These are phyloP conservation scores for Kondoa malvinella DNA, from an alignment of 768 basidiomycete genomes.

Conservation along the genomic window DNA sequence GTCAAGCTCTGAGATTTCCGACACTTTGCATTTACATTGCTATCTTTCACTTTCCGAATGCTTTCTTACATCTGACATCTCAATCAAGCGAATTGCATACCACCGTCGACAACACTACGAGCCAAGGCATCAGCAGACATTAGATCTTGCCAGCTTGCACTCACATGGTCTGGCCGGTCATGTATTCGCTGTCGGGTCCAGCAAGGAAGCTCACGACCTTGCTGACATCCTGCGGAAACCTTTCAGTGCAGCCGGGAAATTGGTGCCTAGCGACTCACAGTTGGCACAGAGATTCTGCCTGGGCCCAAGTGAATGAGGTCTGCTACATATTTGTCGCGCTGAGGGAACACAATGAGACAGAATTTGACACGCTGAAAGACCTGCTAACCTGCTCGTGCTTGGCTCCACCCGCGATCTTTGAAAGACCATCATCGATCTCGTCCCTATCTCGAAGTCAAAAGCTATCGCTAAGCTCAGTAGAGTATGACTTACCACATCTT, in stretches of 20 bases:
- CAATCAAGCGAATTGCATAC: background rate
- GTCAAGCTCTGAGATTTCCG: no score
- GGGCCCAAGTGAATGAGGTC: background rate
- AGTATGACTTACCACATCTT: background rate
- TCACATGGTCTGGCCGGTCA: slow-evolving; percentile 13
- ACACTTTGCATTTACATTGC: background rate
- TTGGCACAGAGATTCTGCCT: background rate
- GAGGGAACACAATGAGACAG: no score
- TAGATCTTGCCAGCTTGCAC: background rate
- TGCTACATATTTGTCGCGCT: background rate
- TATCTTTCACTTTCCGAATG: background rate
- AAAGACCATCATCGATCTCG: background rate
- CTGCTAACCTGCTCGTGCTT: background rate
- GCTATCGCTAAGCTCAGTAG: background rate
- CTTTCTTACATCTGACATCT: no score
- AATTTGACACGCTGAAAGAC: no score
- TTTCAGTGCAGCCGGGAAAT: background rate
- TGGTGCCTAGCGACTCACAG: background rate
- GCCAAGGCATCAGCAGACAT: background rate
- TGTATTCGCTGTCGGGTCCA: slow-evolving; percentile 18
- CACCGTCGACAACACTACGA: background rate
- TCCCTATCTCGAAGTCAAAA: background rate
- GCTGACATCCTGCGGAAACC: slow-evolving; percentile 12
- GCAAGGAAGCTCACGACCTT: slow-evolving; percentile 17
- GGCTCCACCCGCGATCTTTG: background rate